A percentile compares a stretch with the other conserved stretches of the same genome.
These are phyloP conservation scores for Lactifluus rugatus DNA, from an alignment of 768 basidiomycete species.

Conservation along the genomic window DNA sequence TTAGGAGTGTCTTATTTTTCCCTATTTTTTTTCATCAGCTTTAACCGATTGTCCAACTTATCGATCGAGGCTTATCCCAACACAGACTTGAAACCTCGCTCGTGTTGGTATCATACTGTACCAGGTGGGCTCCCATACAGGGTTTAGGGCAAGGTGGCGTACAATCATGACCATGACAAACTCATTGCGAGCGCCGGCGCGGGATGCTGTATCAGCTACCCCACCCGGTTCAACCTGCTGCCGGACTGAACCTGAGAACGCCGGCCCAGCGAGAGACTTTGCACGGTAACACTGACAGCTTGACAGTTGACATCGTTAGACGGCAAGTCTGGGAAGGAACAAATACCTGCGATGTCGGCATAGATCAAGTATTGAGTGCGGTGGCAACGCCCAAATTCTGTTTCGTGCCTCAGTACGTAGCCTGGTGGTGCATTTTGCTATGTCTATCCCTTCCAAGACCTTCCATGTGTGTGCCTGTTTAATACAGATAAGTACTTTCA, in stretches of 20 bases:
- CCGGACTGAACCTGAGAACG: not conserved
- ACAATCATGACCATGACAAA: not conserved
- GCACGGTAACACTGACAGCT: not conserved
- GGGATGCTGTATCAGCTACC: not conserved
- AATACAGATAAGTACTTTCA: not conserved
- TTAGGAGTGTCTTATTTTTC: not conserved
- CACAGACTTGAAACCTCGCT: not conserved
- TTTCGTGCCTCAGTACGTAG: not conserved
- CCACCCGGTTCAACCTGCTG: not conserved
- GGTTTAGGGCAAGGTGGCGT: not conserved
- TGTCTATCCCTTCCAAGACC: not conserved
- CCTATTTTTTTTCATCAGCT: not conserved
- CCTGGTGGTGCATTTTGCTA: not conserved
- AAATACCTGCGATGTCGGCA: not conserved
- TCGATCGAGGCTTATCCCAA: not conserved
- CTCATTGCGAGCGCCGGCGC: not conserved
- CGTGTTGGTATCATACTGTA: not conserved
- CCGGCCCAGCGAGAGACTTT: not conserved
- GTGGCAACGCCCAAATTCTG: too few species aligned
- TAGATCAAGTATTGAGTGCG: too few species aligned
- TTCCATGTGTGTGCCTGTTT: not conserved
- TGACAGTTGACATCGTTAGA: not conserved
- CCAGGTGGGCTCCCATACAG: not conserved
- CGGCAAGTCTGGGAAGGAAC: not conserved
- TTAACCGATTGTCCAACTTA: not conserved